These are phyloP conservation scores for Phlyctochytrium arcticum DNA, from an alignment of 192 early-diverging fungal genomes.

Conservation along the genomic window DNA sequence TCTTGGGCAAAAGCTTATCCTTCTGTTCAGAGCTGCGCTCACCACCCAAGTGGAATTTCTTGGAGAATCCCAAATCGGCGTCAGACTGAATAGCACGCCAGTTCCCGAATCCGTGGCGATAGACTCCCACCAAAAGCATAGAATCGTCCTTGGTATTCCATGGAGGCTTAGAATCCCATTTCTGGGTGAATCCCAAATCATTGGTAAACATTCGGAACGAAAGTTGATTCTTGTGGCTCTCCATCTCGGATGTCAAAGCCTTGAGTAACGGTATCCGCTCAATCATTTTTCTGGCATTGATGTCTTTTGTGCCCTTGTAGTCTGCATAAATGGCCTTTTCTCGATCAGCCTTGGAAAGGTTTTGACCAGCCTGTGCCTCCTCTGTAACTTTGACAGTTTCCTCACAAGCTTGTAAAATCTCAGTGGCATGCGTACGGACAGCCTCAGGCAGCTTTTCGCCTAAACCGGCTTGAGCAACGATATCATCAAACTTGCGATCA, in stretches of 20 bases:
- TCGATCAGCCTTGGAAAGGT: conserved; percentile 28
- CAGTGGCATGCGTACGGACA: conserved; percentile 38
- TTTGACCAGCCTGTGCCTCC: conserved; percentile 28
- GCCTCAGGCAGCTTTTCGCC: conserved; percentile 47
- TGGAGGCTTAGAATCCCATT: conserved; percentile 17
- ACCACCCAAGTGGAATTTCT: conserved; percentile 77
- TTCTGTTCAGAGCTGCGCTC: conserved; percentile 24
- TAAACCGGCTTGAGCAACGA: conserved; percentile 78
- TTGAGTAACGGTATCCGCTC: conserved; percentile 72
- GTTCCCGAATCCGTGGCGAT: conserved; percentile 84
- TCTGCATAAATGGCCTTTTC: conserved; percentile 31
- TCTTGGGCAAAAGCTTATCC: conserved; percentile 67
- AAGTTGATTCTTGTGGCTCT: conserved; percentile 44
- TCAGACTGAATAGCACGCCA: conserved; percentile 88
- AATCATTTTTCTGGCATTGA: conserved; percentile 81
- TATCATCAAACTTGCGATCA: conserved; percentile 73
- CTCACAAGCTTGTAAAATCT: conserved; percentile 52
- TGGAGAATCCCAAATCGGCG: conserved; percentile 63
- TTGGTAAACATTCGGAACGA: conserved; percentile 67
- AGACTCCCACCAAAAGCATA: conserved; percentile 93
- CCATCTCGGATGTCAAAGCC: conserved; percentile 60
- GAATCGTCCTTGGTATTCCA: conserved; percentile 95
- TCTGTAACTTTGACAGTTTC: conserved; percentile 43
- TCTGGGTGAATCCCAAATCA: not conserved
- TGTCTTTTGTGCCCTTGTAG: conserved; percentile 65